Conservation (phyloP, 2,329 filamentous ascomycete species). For the Stemphylium beticola region DNA sequence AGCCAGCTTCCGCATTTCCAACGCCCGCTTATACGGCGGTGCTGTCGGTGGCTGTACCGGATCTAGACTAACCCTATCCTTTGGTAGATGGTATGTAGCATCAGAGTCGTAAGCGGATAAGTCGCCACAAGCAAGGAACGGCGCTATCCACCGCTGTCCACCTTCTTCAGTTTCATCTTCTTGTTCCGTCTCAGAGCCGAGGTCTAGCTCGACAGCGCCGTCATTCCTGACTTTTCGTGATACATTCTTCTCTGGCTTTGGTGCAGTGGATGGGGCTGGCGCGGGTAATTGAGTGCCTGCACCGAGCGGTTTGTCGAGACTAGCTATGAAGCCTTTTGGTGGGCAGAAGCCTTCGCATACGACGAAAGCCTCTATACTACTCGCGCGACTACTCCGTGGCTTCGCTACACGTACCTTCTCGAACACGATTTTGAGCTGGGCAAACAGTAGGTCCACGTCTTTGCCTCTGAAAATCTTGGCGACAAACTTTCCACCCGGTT, state of each 20-base stretch:
- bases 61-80: conserved; percentile 84
- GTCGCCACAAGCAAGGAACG: conserved; percentile 97
- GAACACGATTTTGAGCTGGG: conserved; percentile 92
- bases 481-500: conserved; percentile 93
- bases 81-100: conserved; percentile 88
- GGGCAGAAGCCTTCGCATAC: conserved; percentile 90
- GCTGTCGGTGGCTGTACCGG: conserved; percentile 95
- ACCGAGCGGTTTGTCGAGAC: conserved; percentile 76
- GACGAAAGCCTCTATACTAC: conserved; percentile 95
- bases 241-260: conserved; percentile 23
- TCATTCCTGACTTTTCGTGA: conserved; percentile 50
- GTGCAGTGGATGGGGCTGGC: conserved; percentile 20
- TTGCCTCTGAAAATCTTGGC: conserved; percentile 96
- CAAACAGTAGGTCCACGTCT: conserved; percentile 94
- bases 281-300: conserved; percentile 62
- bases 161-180: conserved; percentile 48
- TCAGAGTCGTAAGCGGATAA: conserved; percentile 94
- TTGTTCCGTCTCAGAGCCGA: conserved; percentile 52
- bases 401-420: conserved; percentile 88
- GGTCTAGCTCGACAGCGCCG: conserved; percentile 55
- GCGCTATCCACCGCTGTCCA: conserved; percentile 81
- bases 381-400: conserved; percentile 90
- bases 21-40: conserved; percentile 88
- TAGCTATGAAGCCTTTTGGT: conserved; percentile 76
- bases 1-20: conserved; percentile 79